A percentile compares a stretch with the other conserved stretches of the same genome.
These are phyloP conservation scores for Aspergillus ostianus DNA, from an alignment of 495 filamentous ascomycete genomes.

Conservation along the genomic window DNA sequence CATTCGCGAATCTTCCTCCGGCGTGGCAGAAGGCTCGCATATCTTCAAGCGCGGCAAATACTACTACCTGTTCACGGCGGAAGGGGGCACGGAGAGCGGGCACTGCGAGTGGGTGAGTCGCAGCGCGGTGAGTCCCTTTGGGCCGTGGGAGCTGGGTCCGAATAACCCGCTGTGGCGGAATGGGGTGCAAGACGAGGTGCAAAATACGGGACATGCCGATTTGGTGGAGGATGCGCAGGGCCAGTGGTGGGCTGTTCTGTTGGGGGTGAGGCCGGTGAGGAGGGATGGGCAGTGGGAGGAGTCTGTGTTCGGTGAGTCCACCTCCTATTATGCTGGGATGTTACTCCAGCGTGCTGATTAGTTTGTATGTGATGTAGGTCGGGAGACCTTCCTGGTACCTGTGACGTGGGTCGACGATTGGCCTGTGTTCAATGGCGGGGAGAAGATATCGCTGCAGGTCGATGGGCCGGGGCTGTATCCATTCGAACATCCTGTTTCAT, in stretches of 20 bases:
- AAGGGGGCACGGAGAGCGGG: constrained; percentile 61
- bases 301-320: constrained; percentile 36
- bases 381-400: constrained; percentile 47
- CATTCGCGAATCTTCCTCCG: constrained; percentile 55
- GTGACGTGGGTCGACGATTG: constrained; percentile 48
- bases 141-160: constrained; percentile 52
- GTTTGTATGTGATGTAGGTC: constrained; percentile 22
- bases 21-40: constrained; percentile 63
- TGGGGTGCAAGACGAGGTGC: constrained; percentile 32
- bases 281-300: constrained; percentile 30
- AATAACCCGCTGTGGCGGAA: constrained; percentile 42
- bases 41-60: constrained; percentile 62
- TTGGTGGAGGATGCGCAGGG: constrained; percentile 45
- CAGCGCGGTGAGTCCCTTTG: constrained; percentile 42
- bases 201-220: constrained; percentile 45
- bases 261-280: constrained; percentile 41
- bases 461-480: constrained; percentile 30
- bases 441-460: constrained; percentile 39
- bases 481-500: constrained; percentile 20
- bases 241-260: constrained; percentile 45
- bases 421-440: constrained; percentile 45
- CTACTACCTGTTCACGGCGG: constrained; percentile 68
- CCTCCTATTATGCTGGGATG: no score
- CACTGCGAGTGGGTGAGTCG: constrained; percentile 49
- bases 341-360: neutral